phyloP scores from a whole-genome alignment of 169 alveolate species.

The Theileria equi region DNA sequence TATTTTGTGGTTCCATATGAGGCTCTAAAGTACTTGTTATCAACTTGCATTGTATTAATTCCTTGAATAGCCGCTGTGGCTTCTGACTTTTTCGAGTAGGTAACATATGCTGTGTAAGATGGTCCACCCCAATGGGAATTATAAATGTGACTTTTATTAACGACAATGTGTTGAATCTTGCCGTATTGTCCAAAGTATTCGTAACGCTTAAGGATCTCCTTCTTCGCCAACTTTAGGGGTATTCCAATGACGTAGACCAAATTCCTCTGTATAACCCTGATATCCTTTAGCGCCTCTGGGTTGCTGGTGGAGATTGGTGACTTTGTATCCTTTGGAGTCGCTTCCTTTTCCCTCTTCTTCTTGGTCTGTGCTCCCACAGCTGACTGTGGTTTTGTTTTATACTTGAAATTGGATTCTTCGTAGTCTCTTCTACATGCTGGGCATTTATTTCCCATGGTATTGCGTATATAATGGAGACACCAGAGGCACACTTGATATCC shows the following conservation, averaged over 20 bases:
- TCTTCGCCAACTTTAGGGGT: conserved; percentile 78
- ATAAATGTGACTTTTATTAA: conserved; percentile 81
- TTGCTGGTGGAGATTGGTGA: not conserved
- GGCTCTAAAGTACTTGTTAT: conserved; percentile 84
- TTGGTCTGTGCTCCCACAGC: conserved; percentile 2
- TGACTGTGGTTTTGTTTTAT: conserved; percentile 44
- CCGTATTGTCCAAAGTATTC: conserved; percentile 89
- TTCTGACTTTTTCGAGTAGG: conserved; percentile 85
- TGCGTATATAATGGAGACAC: conserved; percentile 86
- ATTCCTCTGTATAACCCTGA: conserved; percentile 85
- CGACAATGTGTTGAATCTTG: conserved; percentile 78
- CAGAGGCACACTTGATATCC: conserved; percentile 89
- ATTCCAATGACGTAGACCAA: conserved; percentile 87
- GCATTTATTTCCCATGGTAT: conserved; percentile 84
- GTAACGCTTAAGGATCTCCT: conserved; percentile 77
- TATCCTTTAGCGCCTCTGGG: conserved; percentile 72
- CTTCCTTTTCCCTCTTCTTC: conserved; percentile 29
- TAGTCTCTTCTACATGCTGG: conserved; percentile 89
- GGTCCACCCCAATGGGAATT: conserved; percentile 82
- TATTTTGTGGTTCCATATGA: conserved; percentile 93
- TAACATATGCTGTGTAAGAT: conserved; percentile 88
- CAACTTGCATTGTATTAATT: conserved; percentile 85
- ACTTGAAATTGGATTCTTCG: conserved; percentile 77
- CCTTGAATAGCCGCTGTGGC: conserved; percentile 88
- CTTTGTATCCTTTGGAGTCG: conserved; percentile 46